phyloP scores from a whole-genome alignment of 1,284 basidiomycete species.

The Ceratobasidium theobromae region DNA sequence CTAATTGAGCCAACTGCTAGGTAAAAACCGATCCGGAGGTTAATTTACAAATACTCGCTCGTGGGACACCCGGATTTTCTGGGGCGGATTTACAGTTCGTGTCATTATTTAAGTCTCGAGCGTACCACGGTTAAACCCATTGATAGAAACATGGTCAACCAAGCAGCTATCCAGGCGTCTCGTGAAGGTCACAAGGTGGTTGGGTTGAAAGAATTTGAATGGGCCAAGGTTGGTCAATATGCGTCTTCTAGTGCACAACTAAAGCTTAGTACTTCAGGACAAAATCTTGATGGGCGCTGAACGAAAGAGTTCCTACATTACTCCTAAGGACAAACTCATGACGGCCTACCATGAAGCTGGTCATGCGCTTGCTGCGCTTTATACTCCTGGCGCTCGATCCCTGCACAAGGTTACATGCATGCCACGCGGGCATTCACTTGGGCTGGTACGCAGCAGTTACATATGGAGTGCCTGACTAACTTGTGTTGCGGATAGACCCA shows the following conservation, averaged over 20 bases:
- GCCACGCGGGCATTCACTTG: conserved; percentile 88
- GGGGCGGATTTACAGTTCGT: conserved; percentile 78
- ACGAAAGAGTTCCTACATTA: conserved; percentile 82
- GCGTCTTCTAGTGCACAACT: neutral
- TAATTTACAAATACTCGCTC: conserved; percentile 80
- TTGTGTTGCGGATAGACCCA: conserved; percentile 60
- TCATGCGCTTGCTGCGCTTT: conserved; percentile 86
- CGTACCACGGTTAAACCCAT: neutral
- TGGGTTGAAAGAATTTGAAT: conserved; percentile 83
- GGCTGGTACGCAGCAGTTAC: conserved; percentile 61
- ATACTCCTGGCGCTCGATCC: conserved; percentile 91
- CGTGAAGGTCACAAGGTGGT: conserved; percentile 76
- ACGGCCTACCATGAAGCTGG: conserved; percentile 98
- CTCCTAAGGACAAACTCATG: conserved; percentile 78
- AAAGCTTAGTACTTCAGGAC: conserved; percentile 53
- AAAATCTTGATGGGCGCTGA: conserved; percentile 95
- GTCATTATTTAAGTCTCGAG: neutral
- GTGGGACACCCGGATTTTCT: conserved; percentile 89
- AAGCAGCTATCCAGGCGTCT: conserved; percentile 88
- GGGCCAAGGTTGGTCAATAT: conserved; percentile 71
- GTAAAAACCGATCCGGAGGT: conserved; percentile 53
- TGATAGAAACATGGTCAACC: conserved; percentile 76
- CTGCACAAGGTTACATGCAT: conserved; percentile 96
- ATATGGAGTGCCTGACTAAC: neutral
- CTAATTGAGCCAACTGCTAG: neutral